These are phyloP conservation scores for Ichthyophthirius multifiliis DNA, from an alignment of 169 alveolate species.

Conservation along the genomic window DNA sequence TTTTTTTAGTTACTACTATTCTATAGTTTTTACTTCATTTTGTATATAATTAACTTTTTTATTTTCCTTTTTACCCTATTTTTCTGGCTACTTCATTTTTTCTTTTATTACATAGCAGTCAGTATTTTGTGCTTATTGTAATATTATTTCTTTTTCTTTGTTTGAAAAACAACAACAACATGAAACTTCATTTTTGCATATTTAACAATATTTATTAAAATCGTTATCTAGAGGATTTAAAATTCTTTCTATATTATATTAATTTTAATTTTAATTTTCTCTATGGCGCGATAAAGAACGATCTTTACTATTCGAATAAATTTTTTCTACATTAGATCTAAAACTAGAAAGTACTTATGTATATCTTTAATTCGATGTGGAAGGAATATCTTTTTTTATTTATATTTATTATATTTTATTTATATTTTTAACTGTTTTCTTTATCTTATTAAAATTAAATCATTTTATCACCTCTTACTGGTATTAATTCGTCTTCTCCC, in stretches of 20 bases:
- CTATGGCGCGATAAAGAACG: not conserved
- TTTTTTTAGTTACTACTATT: not conserved
- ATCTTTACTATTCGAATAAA: not conserved
- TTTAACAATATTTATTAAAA: not conserved
- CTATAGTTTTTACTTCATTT: not conserved
- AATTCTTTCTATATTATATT: not conserved
- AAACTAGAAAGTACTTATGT: no score
- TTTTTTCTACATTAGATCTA: not conserved
- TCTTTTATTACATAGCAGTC: constrained; percentile 4
- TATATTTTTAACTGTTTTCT: no score
- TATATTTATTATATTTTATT: no score
- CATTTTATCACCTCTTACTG: no score
- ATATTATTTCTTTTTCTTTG: not conserved
- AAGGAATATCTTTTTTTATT: no score
- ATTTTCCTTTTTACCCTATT: not conserved
- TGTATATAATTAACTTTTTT: not conserved
- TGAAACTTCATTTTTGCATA: not conserved
- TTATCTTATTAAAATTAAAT: no score
- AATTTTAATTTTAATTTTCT: not conserved
- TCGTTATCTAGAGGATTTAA: not conserved
- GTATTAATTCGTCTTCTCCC: no score
- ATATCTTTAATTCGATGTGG: no score
- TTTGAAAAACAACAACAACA: not conserved
- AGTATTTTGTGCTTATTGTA: not conserved
- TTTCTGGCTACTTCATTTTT: not conserved